Base-by-base conservation (phyloP, 2,329 filamentous ascomycete genomes). In the Pestalotiopsis fici region DNA sequence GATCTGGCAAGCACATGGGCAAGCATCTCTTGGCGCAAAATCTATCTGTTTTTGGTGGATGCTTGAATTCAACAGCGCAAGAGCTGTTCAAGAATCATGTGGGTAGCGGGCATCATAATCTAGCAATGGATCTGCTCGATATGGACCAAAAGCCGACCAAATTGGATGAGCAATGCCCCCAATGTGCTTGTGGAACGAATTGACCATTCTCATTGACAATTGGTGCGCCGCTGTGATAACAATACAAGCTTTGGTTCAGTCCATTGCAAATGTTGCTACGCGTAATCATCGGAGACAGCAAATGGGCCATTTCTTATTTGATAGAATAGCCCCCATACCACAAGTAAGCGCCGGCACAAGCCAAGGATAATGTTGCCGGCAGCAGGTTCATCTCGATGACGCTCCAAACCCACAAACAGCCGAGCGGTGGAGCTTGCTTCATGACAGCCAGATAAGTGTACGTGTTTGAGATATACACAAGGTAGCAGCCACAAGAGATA, bases 381-480 rank as follows among this genome's bases (percentile, higher is more conserved):
- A 84, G 75, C 54, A 97, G 82, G 66, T 93, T 87, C 80, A 98
- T 86, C 82, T 99, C 96, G 21, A 98, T 86, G 25, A 98, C 91
- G 37, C 92, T 90, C 94, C 95, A 98, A 4, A 98, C 87, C 95
- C 95, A 98, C 21, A 98, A 79, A 54, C 93, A 95, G 0, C 94
- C 96, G 15, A 98, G 78, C 4, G 94, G 90, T n/a, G 96, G 96
- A 0, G 94, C 92, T 70, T 89, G 90, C 82, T 97, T 97, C 93
- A 98, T 95, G 23, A 97, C 90, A 6, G 92, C 92, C 72, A 97
- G 89, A 75, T 98, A 98, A 4, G 91, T 89, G 71, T 90, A 88
- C 35, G 84, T 86, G 75, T 98, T 98, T 28, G 92, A 94, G 65
- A 95, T 89, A 72, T 93, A 85, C 61, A 98, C 90, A 69, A 98